phyloP scores from a whole-genome alignment of 805 yeast species.

The Lipomyces yamadae region DNA sequence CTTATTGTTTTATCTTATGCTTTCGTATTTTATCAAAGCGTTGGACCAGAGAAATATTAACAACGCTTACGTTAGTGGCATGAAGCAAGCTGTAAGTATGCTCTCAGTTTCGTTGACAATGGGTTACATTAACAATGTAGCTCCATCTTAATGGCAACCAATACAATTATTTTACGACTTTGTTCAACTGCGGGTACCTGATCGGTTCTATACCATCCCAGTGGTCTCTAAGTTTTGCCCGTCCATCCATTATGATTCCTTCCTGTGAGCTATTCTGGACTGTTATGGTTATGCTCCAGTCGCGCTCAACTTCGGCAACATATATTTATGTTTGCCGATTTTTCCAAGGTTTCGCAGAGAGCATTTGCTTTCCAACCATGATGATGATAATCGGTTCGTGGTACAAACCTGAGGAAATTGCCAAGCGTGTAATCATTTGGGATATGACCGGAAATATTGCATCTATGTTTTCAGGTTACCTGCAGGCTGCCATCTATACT shows the following conservation, averaged over 20 bases:
- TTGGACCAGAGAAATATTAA: constrained; percentile 63
- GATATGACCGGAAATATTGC: constrained; percentile 69
- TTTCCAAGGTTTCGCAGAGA: constrained; percentile 50
- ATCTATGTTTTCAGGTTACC: constrained; percentile 52
- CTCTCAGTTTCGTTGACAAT: constrained; percentile 34
- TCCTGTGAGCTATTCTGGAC: constrained; percentile 36
- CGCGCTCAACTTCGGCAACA: constrained; percentile 12
- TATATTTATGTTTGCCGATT: constrained; percentile 22
- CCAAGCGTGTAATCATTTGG: constrained; percentile 53
- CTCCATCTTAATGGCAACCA: constrained; percentile 64
- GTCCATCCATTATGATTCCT: constrained; percentile 43
- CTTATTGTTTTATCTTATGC: constrained; percentile 50
- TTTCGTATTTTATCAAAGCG: constrained; percentile 55
- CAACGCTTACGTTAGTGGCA: constrained; percentile 70
- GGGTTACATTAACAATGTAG: constrained; percentile 45
- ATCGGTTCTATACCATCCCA: constrained; percentile 46
- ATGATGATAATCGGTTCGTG: constrained; percentile 44
- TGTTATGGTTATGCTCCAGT: constrained; percentile 33
- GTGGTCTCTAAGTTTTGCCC: constrained; percentile 42
- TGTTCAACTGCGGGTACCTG: constrained; percentile 63
- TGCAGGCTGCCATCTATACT: constrained; percentile 53
- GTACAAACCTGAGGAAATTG: constrained; percentile 52
- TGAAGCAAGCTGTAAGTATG: constrained; percentile 56
- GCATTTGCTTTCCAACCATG: constrained; percentile 62
- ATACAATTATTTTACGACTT: constrained; percentile 58